Conservation (phyloP, 1,139 yeast genomes). For the Saccharomyces hybrid region DNA sequence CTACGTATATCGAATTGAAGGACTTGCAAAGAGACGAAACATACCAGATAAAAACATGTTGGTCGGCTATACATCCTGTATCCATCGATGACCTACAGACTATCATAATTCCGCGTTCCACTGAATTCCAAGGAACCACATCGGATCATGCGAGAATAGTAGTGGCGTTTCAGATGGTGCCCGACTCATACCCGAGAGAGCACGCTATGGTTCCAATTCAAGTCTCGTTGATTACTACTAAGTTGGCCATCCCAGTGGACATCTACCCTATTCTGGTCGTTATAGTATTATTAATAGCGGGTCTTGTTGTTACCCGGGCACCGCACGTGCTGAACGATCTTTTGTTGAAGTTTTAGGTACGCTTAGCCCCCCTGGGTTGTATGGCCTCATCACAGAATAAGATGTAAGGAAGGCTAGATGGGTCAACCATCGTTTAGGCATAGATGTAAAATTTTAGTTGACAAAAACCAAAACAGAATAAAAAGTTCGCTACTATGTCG, state of each 20-base stretch:
- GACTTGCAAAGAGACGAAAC: slow-evolving; percentile 8
- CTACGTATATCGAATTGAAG: slow-evolving; percentile 7
- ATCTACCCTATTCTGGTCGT: slow-evolving; percentile 9
- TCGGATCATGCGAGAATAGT: slow-evolving; percentile 12
- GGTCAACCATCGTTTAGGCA: not conserved
- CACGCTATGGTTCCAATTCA: slow-evolving; percentile 14
- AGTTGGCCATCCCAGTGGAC: slow-evolving; percentile 25
- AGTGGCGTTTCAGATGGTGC: slow-evolving; percentile 8
- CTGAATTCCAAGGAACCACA: slow-evolving; percentile 9
- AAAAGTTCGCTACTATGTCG: not conserved
- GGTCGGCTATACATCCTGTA: slow-evolving; percentile 18
- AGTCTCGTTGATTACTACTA: slow-evolving; percentile 16
- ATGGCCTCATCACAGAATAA: not conserved
- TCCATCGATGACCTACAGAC: slow-evolving; percentile 5
- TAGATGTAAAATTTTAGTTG: not conserved
- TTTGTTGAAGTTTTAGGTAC: not conserved
- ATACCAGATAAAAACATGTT: slow-evolving; percentile 14
- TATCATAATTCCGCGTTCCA: slow-evolving; percentile 9
- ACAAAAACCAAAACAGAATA: too few relatives aligned
- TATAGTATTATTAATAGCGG: not conserved
- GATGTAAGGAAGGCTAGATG: not conserved
- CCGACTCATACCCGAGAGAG: slow-evolving; percentile 16
- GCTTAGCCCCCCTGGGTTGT: not conserved
- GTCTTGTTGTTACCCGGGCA: not conserved
- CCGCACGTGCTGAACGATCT: not conserved